A percentile compares a stretch with the other conserved stretches of the same genome.
Conservation (phyloP, 1,284 basidiomycete genomes). For the Anthracocystis walkeri region DNA sequence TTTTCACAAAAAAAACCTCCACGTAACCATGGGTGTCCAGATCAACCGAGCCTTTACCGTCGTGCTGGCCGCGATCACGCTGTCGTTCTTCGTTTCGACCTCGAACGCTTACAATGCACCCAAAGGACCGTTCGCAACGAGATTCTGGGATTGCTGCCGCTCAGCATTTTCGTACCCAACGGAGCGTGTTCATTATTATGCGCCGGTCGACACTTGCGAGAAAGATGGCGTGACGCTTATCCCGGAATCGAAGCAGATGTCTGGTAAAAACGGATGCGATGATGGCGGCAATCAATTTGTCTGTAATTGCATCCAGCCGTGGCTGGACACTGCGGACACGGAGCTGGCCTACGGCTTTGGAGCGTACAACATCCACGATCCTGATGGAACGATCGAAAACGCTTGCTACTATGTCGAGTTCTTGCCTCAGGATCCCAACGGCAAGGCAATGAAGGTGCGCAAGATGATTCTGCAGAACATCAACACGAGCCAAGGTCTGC, state of each 20-base stretch:
- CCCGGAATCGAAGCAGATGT: background rate
- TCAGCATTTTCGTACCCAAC: slow-evolving; percentile 10
- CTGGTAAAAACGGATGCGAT: slow-evolving; percentile 26
- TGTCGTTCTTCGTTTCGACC: slow-evolving; percentile 9
- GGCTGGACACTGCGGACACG: slow-evolving; percentile 30
- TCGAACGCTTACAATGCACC: slow-evolving; percentile 10
- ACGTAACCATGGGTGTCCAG: slow-evolving; percentile 12
- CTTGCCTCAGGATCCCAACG: slow-evolving; percentile 20
- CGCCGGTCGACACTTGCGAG: slow-evolving; percentile 30
- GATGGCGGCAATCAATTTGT: slow-evolving; percentile 29
- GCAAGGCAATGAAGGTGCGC: slow-evolving; percentile 32
- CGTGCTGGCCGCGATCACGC: slow-evolving; percentile 15
- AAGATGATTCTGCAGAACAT: slow-evolving; percentile 49
- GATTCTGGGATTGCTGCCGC: slow-evolving; percentile 37
- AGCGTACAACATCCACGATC: slow-evolving; percentile 33
- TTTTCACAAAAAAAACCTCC: too few relatives aligned
- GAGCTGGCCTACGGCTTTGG: slow-evolving; percentile 35
- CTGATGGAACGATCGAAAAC: slow-evolving; percentile 29
- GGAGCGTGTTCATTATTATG: background rate
- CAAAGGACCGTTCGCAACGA: slow-evolving; percentile 29
- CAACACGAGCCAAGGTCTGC: slow-evolving; percentile 30
- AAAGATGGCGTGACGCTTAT: slow-evolving; percentile 37
- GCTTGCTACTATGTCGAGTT: slow-evolving; percentile 37
- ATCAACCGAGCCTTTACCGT: slow-evolving; percentile 1
- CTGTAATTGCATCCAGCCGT: slow-evolving; percentile 37